Conservation (phyloP, 2,329 filamentous ascomycete genomes). For the Purpureocillium takamizusanense region DNA sequence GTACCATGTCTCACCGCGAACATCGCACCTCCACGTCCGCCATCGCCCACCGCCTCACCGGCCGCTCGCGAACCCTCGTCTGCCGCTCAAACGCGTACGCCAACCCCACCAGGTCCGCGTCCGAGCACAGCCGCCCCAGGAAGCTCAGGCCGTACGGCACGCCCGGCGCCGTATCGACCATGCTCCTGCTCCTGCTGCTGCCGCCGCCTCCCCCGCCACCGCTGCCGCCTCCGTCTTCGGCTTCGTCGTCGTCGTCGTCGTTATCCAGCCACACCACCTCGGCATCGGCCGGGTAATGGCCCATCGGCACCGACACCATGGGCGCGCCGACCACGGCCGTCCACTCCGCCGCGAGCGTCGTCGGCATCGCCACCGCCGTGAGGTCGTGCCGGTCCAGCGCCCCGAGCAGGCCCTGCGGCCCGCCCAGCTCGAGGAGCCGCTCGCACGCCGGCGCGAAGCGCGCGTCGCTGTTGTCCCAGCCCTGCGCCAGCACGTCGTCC, state of each 20-base stretch:
- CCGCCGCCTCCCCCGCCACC: too few species aligned
- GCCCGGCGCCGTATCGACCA: slow-evolving; percentile 7
- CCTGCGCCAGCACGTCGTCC: slow-evolving; percentile 38
- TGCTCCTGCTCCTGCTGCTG: too few species aligned
- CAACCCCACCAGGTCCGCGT: slow-evolving; percentile 46
- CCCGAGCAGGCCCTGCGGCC: slow-evolving; percentile 50
- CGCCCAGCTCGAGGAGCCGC: slow-evolving; percentile 45
- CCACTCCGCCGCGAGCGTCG: slow-evolving; percentile 17
- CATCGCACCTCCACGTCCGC: slow-evolving; percentile 1
- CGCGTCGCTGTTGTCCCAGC: slow-evolving; percentile 47
- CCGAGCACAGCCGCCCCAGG: slow-evolving; percentile 47
- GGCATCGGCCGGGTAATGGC: slow-evolving; percentile 3
- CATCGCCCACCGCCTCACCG: slow-evolving; percentile 4
- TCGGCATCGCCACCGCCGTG: slow-evolving; percentile 52
- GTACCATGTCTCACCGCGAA: too few species aligned
- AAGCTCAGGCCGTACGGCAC: slow-evolving; percentile 48
- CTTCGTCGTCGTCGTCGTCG: too few species aligned
- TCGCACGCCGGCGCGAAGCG: slow-evolving; percentile 38
- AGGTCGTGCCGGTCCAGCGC: slow-evolving; percentile 44
- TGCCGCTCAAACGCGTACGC: slow-evolving; percentile 60
- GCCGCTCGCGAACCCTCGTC: slow-evolving; percentile 15
- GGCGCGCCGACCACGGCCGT: slow-evolving; percentile 26
- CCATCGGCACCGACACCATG: slow-evolving; percentile 47
- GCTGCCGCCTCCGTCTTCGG: too few species aligned
- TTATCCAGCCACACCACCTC: background rate